phyloP scores from a whole-genome alignment of 2,329 filamentous ascomycete genomes.

The Paecilomyces fulvus region DNA sequence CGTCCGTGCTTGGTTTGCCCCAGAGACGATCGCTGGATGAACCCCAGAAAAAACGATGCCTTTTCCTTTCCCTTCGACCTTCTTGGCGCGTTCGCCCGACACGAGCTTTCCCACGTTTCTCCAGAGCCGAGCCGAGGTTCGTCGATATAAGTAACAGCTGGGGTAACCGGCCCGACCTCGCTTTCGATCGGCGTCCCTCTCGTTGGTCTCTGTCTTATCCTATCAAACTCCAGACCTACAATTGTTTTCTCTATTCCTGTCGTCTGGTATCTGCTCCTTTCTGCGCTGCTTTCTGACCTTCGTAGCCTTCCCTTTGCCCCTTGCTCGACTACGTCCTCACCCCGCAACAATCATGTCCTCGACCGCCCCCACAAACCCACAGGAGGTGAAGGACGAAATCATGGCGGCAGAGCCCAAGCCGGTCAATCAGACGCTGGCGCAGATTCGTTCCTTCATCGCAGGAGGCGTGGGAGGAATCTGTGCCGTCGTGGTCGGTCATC shows the following conservation, averaged over 20 bases:
- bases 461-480: constrained; percentile 91
- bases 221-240: not conserved
- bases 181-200: not conserved
- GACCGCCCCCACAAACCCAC: not conserved
- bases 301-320: not conserved
- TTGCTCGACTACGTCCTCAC: not conserved
- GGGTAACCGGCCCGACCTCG: not conserved
- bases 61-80: not conserved
- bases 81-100: not conserved
- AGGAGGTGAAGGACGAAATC: not conserved
- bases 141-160: not conserved
- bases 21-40: not conserved
- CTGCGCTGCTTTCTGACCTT: not conserved
- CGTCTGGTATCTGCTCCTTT: not conserved
- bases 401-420: constrained; percentile 11
- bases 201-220: not conserved
- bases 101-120: not conserved
- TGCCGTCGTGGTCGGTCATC: constrained; percentile 89
- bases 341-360: not conserved
- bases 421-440: constrained; percentile 45
- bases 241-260: not conserved
- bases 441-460: constrained; percentile 72
- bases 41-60: not conserved
- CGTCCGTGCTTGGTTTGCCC: not conserved
- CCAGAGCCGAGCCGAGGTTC: not conserved